These are phyloP conservation scores for Macrotyloma uniflorum DNA, from an alignment of 306 rosid species.

Conservation along the genomic window DNA sequence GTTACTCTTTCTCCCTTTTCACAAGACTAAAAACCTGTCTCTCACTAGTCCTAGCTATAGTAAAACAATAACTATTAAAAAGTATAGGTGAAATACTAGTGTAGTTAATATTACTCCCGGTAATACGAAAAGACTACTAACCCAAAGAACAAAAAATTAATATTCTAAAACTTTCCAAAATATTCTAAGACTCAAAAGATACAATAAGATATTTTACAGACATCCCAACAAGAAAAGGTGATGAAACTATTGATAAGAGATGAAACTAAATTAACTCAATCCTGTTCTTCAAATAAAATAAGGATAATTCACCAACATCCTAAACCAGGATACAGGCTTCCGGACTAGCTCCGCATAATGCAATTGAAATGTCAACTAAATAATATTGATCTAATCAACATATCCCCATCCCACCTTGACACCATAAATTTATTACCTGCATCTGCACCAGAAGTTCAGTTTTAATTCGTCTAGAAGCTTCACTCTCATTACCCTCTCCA, in stretches of 20 bases:
- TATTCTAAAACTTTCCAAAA: not conserved
- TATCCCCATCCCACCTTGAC: conserved; percentile 9
- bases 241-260: not conserved
- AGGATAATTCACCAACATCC: not conserved
- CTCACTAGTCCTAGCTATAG: not conserved
- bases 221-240: not conserved
- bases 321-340: not conserved
- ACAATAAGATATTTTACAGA: not conserved
- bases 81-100: not conserved
- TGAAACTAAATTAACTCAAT: not conserved
- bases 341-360: conserved; percentile 1
- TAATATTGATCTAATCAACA: conserved; percentile 15
- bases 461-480: conserved; percentile 98
- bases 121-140: not conserved
- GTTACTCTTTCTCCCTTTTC: not conserved
- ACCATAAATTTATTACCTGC: conserved; percentile 75
- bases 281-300: not conserved
- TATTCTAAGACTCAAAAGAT: not conserved
- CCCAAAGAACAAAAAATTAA: not conserved
- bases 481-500: conserved; percentile 99
- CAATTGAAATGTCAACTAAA: conserved; percentile 29
- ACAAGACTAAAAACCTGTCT: not conserved
- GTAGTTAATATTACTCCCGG: not conserved
- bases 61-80: not conserved
- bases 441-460: conserved; percentile 99